Conservation (phyloP, 805 yeast genomes). For the Phaffomyces thermotolerans region DNA sequence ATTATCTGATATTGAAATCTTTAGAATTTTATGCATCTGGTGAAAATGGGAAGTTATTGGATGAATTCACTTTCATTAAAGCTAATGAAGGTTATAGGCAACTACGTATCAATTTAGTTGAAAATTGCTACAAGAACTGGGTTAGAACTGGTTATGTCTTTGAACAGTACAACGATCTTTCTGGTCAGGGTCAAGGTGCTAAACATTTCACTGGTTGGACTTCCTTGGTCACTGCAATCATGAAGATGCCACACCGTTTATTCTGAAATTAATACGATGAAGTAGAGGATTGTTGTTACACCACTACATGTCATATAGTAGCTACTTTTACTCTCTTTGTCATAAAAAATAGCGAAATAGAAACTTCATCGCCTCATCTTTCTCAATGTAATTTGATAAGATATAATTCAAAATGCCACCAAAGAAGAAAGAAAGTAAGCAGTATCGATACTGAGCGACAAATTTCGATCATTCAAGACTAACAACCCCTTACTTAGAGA, state of each 20-base stretch:
- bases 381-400: background rate
- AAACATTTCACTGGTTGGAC: constrained; percentile 96
- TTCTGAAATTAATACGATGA: background rate
- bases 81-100: constrained; percentile 46
- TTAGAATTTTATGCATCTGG: constrained; percentile 46
- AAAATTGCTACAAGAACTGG: constrained; percentile 67
- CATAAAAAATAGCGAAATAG: background rate
- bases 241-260: constrained; percentile 64
- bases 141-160: constrained; percentile 70
- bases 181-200: constrained; percentile 75
- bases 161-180: constrained; percentile 80
- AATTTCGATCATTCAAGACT: background rate
- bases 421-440: constrained; percentile 1
- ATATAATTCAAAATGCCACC: constrained; percentile 3
- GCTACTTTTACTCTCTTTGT: too few species aligned
- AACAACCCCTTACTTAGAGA: background rate
- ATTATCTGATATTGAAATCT: constrained; percentile 72
- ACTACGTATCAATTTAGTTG: constrained; percentile 60
- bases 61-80: constrained; percentile 20
- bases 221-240: constrained; percentile 67
- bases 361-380: background rate
- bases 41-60: constrained; percentile 21
- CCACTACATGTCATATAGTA: too few species aligned
- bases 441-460: too few species aligned
- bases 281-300: too few species aligned